These are phyloP conservation scores for Termitomyces sp. DNA, from an alignment of 768 basidiomycete species.

Conservation along the genomic window DNA sequence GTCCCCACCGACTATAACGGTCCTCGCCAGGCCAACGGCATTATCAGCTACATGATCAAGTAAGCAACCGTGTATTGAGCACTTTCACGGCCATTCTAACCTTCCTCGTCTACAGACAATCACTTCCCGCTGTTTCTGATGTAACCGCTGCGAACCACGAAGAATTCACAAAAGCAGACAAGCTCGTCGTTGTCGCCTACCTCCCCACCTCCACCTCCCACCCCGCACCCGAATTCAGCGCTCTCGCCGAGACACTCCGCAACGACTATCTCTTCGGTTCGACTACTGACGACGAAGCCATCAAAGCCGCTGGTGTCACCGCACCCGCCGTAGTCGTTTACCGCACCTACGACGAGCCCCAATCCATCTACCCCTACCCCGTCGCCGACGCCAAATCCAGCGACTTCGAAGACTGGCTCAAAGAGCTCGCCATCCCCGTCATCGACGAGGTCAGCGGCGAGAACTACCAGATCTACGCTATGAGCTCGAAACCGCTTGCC, in stretches of 20 bases:
- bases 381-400: constrained; percentile 50
- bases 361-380: constrained; percentile 63
- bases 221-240: constrained; percentile 72
- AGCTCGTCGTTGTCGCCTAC: constrained; percentile 87
- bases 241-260: constrained; percentile 81
- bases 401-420: constrained; percentile 75
- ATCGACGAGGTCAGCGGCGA: constrained; percentile 92
- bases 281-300: constrained; percentile 65
- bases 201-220: constrained; percentile 67
- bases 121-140: constrained; percentile 87
- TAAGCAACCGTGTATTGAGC: constrained; percentile 33
- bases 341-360: constrained; percentile 88
- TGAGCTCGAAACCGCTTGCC: constrained; percentile 81
- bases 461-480: constrained; percentile 85
- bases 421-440: constrained; percentile 81
- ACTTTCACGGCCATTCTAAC: not conserved
- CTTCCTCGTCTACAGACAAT: constrained; percentile 53
- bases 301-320: constrained; percentile 68
- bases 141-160: constrained; percentile 74
- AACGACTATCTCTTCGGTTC: constrained; percentile 94
- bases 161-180: constrained; percentile 87
- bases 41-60: constrained; percentile 97
- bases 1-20: constrained; percentile 78
- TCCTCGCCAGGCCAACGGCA: constrained; percentile 92
- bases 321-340: constrained; percentile 89